Conservation (phyloP, 2,329 filamentous ascomycete genomes). For the Stachybotrys chlorohalonatus region DNA sequence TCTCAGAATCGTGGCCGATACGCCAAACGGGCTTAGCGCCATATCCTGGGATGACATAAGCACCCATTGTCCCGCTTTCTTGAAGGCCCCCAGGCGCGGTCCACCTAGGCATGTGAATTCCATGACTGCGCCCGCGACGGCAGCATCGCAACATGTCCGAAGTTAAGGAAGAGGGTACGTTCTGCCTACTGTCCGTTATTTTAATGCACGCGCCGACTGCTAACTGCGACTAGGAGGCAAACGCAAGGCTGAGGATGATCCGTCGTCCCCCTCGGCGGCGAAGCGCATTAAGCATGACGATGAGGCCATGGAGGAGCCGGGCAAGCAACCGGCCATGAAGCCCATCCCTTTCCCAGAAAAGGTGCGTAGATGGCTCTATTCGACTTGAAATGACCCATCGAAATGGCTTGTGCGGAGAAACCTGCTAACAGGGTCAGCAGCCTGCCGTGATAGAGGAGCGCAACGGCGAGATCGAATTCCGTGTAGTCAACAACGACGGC, state of each 20-base stretch:
- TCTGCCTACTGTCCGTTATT: neutral
- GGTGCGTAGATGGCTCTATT: constrained; percentile 32
- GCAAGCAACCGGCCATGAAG: constrained; percentile 45
- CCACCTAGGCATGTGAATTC: constrained; percentile 7
- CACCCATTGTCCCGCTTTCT: constrained; percentile 12
- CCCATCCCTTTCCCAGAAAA: constrained; percentile 86
- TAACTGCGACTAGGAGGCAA: constrained; percentile 29
- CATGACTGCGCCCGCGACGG: neutral
- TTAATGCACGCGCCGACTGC: neutral
- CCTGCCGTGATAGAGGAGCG: constrained; percentile 90
- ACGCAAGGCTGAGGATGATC: constrained; percentile 64
- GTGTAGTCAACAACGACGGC: constrained; percentile 95
- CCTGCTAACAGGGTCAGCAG: constrained; percentile 26
- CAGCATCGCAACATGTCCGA: neutral
- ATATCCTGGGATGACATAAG: constrained; percentile 18
- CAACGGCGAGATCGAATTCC: constrained; percentile 89
- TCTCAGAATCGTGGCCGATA: constrained; percentile 24
- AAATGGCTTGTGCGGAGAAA: neutral
- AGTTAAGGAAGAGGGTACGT: constrained; percentile 18
- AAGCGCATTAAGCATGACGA: constrained; percentile 55
- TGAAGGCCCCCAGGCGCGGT: constrained; percentile 5
- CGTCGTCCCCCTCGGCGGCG: constrained; percentile 47
- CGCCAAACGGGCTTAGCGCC: constrained; percentile 20
- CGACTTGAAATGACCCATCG: neutral
- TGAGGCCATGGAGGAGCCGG: constrained; percentile 13